phyloP scores from a whole-genome alignment of 768 basidiomycete genomes.

The Fomitopsis serialis region DNA sequence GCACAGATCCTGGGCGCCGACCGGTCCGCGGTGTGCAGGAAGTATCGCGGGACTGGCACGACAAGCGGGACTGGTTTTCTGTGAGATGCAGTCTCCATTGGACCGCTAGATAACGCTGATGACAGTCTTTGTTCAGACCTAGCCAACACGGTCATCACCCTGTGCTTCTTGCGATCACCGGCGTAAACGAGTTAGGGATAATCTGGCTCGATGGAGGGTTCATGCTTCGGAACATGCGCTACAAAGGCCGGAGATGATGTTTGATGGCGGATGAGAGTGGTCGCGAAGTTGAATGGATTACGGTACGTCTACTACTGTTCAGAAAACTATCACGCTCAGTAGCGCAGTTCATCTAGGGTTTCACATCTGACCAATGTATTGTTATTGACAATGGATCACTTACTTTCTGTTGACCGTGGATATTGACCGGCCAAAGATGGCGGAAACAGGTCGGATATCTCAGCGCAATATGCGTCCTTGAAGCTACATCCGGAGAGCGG shows the following conservation, averaged over 20 bases:
- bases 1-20: slow-evolving; percentile 1
- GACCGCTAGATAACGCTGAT: neutral
- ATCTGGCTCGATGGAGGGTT: slow-evolving; percentile 9
- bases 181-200: neutral
- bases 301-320: too few relatives aligned
- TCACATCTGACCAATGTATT: too few relatives aligned
- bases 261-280: too few relatives aligned
- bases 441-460: too few relatives aligned
- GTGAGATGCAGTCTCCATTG: neutral
- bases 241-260: neutral
- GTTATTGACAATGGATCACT: too few relatives aligned
- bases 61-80: slow-evolving; percentile 12
- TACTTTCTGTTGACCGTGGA: too few relatives aligned
- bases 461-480: too few relatives aligned
- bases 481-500: too few relatives aligned
- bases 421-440: too few relatives aligned
- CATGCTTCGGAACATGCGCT: slow-evolving; percentile 5
- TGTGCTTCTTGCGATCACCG: slow-evolving; percentile 7
- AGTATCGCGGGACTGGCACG: slow-evolving; percentile 7
- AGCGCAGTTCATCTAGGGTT: too few relatives aligned
- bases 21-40: neutral
- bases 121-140: slow-evolving; percentile 2
- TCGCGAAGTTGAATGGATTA: too few relatives aligned
- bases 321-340: too few relatives aligned
- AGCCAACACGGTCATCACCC: neutral